Base-by-base conservation (phyloP, 2,329 filamentous ascomycete genomes). In the Cercospora zeae-maydis region DNA sequence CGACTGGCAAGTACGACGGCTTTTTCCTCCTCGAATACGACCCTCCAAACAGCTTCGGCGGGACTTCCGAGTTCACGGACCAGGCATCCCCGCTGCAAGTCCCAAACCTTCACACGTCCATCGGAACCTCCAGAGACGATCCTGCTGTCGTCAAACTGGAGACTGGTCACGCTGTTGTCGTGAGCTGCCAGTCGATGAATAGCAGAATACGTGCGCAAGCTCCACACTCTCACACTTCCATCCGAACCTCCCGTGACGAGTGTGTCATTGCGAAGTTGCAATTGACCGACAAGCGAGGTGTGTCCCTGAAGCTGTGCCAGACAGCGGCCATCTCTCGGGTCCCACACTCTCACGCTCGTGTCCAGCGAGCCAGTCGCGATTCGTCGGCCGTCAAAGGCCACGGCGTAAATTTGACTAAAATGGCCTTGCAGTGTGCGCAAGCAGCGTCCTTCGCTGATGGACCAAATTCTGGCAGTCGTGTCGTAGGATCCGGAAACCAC, bases 401-500 rank as follows among this genome's bases (percentile, higher is more conserved):
- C 96, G 19, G 95, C 95, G 75, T 99, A 99, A 63, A 99, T 99
- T 75, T 99, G 95, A 75, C 93, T 98, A 78, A 97, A 99, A 77
- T 99, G 95, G 0, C 95, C 95, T 49, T 89, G 88, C 39, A 99
- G 82, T 0, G 92, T 97, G 69, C 93, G 88, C 59, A 98, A 80
- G 76, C 95, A 99, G 66, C 92, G 88, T 31, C 95, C 95, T 78
- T 97, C 91, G 1, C 92, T 96, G 58, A 99, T 98, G 76, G 91
- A 97, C 95, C 95, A 99, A 62, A 99, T 93, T 71, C 92, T 89
- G 21, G 95, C 95, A 21, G 92, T 97, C 6, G 95, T 97, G 75
- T 99, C 95, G 78, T 99, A 99, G 76, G 92, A 96, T 62, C 95
- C 95, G 31, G 93, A 97, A n/a, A 99, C 95, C 42, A 98, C 91